Base-by-base conservation (phyloP, 768 basidiomycete species). In the Omphalotus guepiniiformis region DNA sequence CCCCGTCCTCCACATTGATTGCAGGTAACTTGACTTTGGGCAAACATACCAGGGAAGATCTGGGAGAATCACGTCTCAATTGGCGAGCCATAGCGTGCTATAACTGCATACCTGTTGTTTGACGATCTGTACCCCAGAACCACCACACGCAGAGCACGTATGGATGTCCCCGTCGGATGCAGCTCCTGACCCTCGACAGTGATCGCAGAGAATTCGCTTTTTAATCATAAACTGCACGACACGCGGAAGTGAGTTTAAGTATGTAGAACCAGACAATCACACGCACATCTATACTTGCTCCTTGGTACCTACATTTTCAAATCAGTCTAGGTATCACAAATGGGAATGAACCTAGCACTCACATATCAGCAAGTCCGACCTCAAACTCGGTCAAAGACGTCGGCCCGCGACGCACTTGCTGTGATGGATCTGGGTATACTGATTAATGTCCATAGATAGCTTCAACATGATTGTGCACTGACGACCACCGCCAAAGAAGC, bases 31-130 rank as follows among this genome's bases (percentile, higher is more conserved):
- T 94, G 91, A 11, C 82, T 82, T 64, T 94, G 90, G 0, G 91
- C 88, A 58, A 85, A 89, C 94, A 96, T 96, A 21, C 93, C 94
- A 2, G 94, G 93, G 75, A 95, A 94, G 51, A 99, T 89, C 69
- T 70, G 39, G 16, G 18, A 42, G 29, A 11, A n/a, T 26, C 4
- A 18, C 42, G n/a, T 7, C 8, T 2, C n/a, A 40, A 21, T 26
- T 39, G 18, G 13, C 13, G 8, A 3, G 21, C 13, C 7, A 27
- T 22, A 23, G 16, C 4, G 9, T 15, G 25, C n/a, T 26, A n/a
- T 6, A 30, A 2, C 15, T 16, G 21, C 32, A 18, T 47, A 71
- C 74, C 66, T 94, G 96, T 61, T 96, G 93, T 47, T 90, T 84
- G 39, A 84, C 78, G 19, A 96, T 64, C 59, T 88, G 86, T 44